Conservation (phyloP, 1,284 basidiomycete genomes). For the Cystobasidium pallidum region DNA sequence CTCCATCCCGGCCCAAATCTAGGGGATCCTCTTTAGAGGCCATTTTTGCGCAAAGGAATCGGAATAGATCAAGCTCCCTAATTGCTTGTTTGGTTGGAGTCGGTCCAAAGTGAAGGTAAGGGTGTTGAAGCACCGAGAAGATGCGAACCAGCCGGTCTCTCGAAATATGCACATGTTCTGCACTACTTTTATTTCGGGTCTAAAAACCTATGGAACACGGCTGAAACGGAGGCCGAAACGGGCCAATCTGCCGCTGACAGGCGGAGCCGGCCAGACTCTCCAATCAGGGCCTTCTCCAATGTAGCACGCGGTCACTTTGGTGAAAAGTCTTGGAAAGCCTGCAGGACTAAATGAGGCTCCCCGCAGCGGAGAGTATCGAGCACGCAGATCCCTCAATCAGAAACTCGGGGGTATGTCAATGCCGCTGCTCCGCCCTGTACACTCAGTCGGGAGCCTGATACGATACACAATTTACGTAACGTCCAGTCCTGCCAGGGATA, state of each 20-base stretch:
- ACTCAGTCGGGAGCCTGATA: no score
- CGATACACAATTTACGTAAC: no score
- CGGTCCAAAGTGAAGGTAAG: neutral
- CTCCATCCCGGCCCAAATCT: neutral
- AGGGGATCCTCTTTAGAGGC: slow-evolving; percentile 2
- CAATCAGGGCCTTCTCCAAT: slow-evolving; percentile 7
- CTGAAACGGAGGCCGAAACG: neutral
- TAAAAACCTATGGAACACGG: neutral
- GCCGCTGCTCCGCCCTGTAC: no score
- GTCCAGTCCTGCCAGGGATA: no score
- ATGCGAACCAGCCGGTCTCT: neutral
- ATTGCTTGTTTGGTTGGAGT: neutral
- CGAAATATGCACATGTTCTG: neutral
- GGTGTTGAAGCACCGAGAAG: neutral
- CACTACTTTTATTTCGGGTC: neutral
- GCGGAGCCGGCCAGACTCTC: neutral
- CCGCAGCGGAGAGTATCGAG: neutral
- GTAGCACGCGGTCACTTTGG: neutral
- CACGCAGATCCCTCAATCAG: neutral
- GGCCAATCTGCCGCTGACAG: neutral
- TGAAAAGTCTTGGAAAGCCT: neutral
- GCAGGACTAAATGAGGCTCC: neutral
- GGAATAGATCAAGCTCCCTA: neutral
- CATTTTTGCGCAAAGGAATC: neutral
- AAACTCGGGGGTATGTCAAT: neutral